A percentile compares a stretch with the other conserved stretches of the same genome.
These are phyloP conservation scores for Diplodia seriata DNA, from an alignment of 2,329 filamentous ascomycete genomes.

Conservation along the genomic window DNA sequence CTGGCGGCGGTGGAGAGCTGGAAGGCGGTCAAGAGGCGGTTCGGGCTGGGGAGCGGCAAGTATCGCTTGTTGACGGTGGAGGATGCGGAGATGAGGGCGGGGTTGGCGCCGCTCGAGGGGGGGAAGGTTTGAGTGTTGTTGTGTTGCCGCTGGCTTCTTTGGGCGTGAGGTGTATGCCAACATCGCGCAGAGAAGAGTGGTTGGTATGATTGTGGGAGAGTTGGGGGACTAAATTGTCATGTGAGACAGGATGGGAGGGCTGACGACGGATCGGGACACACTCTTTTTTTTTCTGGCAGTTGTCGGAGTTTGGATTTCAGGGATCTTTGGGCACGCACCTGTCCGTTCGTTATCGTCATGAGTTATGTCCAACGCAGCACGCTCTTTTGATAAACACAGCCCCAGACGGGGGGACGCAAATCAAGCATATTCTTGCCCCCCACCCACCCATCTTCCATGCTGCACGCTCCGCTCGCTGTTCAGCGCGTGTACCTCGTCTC, in stretches of 20 bases:
- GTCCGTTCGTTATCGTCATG: constrained; percentile 4
- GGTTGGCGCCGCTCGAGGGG: constrained; percentile 32
- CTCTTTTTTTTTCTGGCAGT: neutral
- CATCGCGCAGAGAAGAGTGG: neutral
- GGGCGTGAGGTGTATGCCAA: neutral
- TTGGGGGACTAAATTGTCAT: constrained; percentile 18
- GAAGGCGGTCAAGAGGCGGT: constrained; percentile 54
- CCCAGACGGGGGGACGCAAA: neutral
- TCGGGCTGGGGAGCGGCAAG: constrained; percentile 45
- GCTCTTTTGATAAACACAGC: constrained; percentile 2
- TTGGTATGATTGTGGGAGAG: neutral
- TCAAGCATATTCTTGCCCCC: neutral
- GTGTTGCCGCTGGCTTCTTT: neutral
- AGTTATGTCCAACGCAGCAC: neutral
- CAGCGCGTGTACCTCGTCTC: constrained; percentile 42
- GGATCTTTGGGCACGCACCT: neutral
- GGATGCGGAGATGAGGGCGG: constrained; percentile 47
- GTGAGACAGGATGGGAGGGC: neutral
- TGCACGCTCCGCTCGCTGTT: neutral
- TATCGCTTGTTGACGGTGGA: constrained; percentile 42
- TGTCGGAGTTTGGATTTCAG: neutral
- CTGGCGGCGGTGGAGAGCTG: constrained; percentile 52
- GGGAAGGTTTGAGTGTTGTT: constrained; percentile 6
- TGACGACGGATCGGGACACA: neutral
- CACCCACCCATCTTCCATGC: no score